phyloP scores from a whole-genome alignment of 495 filamentous ascomycete genomes.

The Cercophora newfieldiana region DNA sequence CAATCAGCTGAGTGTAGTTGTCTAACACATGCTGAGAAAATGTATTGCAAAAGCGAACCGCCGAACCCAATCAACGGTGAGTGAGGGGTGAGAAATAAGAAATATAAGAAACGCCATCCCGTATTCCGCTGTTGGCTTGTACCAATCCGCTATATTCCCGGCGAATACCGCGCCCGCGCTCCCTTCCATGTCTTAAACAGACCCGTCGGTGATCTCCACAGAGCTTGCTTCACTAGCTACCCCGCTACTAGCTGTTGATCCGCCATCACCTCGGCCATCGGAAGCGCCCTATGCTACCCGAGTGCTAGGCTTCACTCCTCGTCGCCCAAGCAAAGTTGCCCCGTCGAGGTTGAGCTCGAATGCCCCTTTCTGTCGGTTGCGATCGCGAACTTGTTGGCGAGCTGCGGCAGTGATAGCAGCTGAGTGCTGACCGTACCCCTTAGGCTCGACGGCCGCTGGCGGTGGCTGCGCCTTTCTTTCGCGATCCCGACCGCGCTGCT shows the following conservation, averaged over 20 bases:
- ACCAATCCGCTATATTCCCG: neutral
- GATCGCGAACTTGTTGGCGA: slow-evolving; percentile 66
- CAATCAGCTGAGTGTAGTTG: neutral
- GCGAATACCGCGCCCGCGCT: neutral
- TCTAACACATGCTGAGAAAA: neutral
- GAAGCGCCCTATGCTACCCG: slow-evolving; percentile 38
- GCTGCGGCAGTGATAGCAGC: slow-evolving; percentile 75
- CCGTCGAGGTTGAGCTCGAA: slow-evolving; percentile 93
- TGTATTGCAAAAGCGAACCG: neutral
- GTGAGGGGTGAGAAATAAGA: neutral
- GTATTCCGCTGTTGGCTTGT: neutral
- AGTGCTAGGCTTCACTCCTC: slow-evolving; percentile 57
- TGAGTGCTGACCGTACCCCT: slow-evolving; percentile 81
- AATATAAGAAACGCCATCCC: neutral
- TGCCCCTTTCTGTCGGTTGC: slow-evolving; percentile 61
- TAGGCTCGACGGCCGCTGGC: slow-evolving; percentile 48
- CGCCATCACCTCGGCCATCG: neutral
- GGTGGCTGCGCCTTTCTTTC: slow-evolving; percentile 39
- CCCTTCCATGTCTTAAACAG: neutral
- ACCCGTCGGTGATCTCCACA: neutral
- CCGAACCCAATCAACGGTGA: neutral
- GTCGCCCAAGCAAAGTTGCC: slow-evolving; percentile 79
- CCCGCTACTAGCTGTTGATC: neutral
- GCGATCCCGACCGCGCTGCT: slow-evolving; percentile 47
- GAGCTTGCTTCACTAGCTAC: slow-evolving; percentile 1